Base-by-base conservation (phyloP, 768 basidiomycete genomes). In the Austroboletus eburneus region DNA sequence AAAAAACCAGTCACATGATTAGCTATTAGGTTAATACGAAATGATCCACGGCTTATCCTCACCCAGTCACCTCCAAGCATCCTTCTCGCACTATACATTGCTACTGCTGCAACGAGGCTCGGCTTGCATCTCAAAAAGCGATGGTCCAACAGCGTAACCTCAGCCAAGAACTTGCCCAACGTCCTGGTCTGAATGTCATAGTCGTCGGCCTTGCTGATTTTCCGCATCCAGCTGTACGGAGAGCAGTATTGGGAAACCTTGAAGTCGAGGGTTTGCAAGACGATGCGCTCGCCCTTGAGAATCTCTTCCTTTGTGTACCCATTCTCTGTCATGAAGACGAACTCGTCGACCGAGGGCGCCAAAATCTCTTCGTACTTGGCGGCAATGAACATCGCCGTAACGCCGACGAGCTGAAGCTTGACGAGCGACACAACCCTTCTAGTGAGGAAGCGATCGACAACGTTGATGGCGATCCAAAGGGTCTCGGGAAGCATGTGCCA, bases 401-500 rank as follows among this genome's bases (percentile, higher is more conserved):
- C 89, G 22, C 96, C 96, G 46, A 99, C 96, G 22, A 99, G 85
- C 70, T 95, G 91, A 40, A 95, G 81, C 70, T 93, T 95, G 59
- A 88, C 80, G 33, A 93, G 72, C 4, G 87, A 90, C 16, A 95
- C 91, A 46, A 90, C 83, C 25, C 91, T 84, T 60, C 85, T 83
- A 42, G 87, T 89, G 40, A 95, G 75, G 76, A 95, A 93, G 52
- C 91, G 87, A 63, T 95, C 91, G 54, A 95, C 80, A 50, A 99
- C 85, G 72, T 98, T 99, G 75, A 99, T 79, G 34, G 95, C 91
- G 59, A 98, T 98, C 96, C 96, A 99, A 16, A 98, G 80, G 3
- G 96, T 99, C 69, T 99, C 96, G 23, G 96, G 95, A 39, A 97
- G 80, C 90, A 99, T 91, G 74, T 97, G 95, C 75, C 98, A 99